Percentiles rank a stretch among this genome's conserved stretches.
Conservation (phyloP, 208 protist genomes). For the Strigomonas oncopelti region DNA sequence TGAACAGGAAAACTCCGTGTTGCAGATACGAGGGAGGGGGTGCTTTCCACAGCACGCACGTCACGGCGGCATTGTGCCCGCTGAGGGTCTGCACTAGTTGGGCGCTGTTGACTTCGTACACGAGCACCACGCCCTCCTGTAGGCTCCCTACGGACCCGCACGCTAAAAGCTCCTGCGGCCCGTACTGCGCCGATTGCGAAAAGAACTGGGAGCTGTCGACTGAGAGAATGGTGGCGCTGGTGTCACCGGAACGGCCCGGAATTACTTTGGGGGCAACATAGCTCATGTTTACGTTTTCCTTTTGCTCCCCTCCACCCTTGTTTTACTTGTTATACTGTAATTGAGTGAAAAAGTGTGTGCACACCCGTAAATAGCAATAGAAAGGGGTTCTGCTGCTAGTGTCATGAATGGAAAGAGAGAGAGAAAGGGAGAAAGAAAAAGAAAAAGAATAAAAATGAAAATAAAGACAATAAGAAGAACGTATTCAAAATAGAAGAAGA, state of each 20-base stretch:
- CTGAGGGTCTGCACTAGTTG: conserved; percentile 72
- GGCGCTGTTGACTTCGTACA: conserved; percentile 77
- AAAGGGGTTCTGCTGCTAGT: background rate
- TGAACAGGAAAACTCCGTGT: conserved; percentile 61
- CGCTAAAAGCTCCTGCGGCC: conserved; percentile 65
- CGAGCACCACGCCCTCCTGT: conserved; percentile 47
- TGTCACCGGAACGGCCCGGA: conserved; percentile 23
- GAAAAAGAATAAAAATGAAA: background rate
- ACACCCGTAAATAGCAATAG: background rate
- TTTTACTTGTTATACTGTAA: background rate
- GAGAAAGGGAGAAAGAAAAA: background rate
- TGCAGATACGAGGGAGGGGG: conserved; percentile 57
- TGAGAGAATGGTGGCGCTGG: conserved; percentile 23
- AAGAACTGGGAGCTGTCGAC: conserved; percentile 20
- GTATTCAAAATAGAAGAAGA: background rate
- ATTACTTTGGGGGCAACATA: conserved; percentile 26
- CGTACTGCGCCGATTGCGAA: conserved; percentile 58
- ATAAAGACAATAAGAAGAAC: background rate
- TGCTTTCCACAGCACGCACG: conserved; percentile 62
- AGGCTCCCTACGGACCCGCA: conserved; percentile 40
- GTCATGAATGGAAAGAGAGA: background rate
- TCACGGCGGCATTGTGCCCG: conserved; percentile 49
- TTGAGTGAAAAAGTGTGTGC: background rate
- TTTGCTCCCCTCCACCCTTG: too few relatives aligned
- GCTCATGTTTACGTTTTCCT: background rate